Conservation (phyloP, 495 filamentous ascomycete genomes). For the Penicillium cosmopolitanum region DNA sequence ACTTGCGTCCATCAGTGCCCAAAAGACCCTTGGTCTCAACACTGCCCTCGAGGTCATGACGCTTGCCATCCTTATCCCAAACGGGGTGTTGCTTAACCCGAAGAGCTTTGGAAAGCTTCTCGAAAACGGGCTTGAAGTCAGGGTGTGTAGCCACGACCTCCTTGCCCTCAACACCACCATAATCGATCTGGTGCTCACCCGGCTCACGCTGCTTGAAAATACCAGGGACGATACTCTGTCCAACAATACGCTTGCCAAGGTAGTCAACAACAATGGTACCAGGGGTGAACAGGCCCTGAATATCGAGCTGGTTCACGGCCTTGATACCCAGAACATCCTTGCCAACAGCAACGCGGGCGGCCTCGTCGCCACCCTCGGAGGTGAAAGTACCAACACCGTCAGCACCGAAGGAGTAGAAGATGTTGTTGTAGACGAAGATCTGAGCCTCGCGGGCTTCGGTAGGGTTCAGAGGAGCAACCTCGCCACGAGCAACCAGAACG, state of each 20-base stretch:
- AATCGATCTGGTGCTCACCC: conserved; percentile 97
- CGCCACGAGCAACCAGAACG: conserved; percentile 89
- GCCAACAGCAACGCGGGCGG: conserved; percentile 91
- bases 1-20: conserved; percentile 96
- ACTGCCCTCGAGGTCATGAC: conserved; percentile 90
- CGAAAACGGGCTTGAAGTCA: conserved; percentile 81
- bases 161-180: conserved; percentile 96
- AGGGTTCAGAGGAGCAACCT: conserved; percentile 95
- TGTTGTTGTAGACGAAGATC: conserved; percentile 99
- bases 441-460: conserved; percentile 91
- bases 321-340: conserved; percentile 96
- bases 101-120: conserved; percentile 84
- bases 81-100: conserved; percentile 93
- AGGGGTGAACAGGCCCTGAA: conserved; percentile 89
- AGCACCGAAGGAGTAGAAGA: conserved; percentile 98
- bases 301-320: conserved; percentile 94
- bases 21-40: conserved; percentile 98
- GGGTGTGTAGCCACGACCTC: conserved; percentile 90
- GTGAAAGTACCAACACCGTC: conserved; percentile 98
- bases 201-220: conserved; percentile 99
- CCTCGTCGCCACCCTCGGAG: conserved; percentile 94
- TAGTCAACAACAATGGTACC: conserved; percentile 98
- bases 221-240: conserved; percentile 96
- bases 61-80: conserved; percentile 94
- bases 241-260: conserved; percentile 94